These are phyloP conservation scores for Chlamydomonas incerta DNA, from an alignment of 139 green algal species.

Conservation along the genomic window DNA sequence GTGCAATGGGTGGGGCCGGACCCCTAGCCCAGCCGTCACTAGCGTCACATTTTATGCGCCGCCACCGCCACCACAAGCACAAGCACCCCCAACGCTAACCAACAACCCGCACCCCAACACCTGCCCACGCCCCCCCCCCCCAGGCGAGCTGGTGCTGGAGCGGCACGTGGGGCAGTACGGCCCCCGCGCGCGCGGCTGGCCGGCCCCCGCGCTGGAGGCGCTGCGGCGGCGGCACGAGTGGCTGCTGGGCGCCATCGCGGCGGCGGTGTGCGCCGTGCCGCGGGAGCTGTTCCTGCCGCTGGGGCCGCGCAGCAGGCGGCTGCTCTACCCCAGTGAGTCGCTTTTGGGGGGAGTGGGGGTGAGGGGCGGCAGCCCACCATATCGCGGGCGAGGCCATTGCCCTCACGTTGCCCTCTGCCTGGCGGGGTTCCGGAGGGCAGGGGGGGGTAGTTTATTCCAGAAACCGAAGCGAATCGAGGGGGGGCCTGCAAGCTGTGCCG, in stretches of 20 bases:
- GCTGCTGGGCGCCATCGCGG: conserved; percentile 59
- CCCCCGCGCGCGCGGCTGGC: conserved; percentile 61
- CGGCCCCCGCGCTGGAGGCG: conserved; percentile 62
- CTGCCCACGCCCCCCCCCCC: neutral
- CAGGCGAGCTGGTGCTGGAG: conserved; percentile 73
- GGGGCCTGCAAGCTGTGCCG: too few relatives aligned
- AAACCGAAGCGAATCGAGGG: too few relatives aligned
- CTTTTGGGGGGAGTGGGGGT: neutral
- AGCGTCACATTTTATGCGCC: too few relatives aligned
- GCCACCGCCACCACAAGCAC: too few relatives aligned
- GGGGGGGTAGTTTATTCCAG: too few relatives aligned
- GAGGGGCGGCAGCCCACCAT: neutral
- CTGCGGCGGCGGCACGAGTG: conserved; percentile 64
- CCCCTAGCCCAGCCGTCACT: too few relatives aligned
- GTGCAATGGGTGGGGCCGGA: too few relatives aligned
- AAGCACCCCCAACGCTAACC: too few relatives aligned
- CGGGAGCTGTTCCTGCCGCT: conserved; percentile 60
- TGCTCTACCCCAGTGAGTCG: conserved; percentile 51
- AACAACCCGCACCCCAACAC: too few relatives aligned
- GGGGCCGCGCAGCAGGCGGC: conserved; percentile 42
- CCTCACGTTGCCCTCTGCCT: too few relatives aligned
- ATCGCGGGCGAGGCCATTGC: too few relatives aligned
- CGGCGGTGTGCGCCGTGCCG: conserved; percentile 59
- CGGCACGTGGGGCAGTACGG: conserved; percentile 66
- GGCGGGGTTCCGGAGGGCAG: too few relatives aligned